A percentile compares a stretch with the other conserved stretches of the same genome.
phyloP scores from a whole-genome alignment of 768 basidiomycete genomes.

The Lentinula raphanica region DNA sequence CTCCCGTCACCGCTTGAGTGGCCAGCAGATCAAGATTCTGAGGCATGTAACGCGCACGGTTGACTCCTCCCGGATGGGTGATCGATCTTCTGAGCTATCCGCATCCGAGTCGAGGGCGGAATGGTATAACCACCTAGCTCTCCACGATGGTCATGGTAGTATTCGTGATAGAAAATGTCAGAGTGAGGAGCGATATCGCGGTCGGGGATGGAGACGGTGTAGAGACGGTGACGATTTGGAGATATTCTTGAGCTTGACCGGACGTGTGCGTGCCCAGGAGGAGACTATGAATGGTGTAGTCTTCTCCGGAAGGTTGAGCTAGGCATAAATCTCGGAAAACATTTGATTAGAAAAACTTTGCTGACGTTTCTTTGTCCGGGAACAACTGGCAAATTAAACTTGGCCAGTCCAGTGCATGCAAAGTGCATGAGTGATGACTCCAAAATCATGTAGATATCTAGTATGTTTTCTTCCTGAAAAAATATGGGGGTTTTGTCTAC shows the following conservation, averaged over 20 bases:
- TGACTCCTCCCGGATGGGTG: conserved; percentile 94
- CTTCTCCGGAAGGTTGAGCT: conserved; percentile 63
- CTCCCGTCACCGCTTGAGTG: conserved; percentile 87
- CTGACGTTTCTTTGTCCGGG: conserved; percentile 95
- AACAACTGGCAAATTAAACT: conserved; percentile 98
- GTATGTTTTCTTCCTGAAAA: conserved; percentile 89
- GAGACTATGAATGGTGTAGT: conserved; percentile 92
- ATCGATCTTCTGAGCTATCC: conserved; percentile 91
- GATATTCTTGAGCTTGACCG: conserved; percentile 87
- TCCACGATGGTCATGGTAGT: conserved; percentile 90
- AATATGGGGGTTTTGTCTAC: background rate
- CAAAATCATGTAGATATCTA: conserved; percentile 94
- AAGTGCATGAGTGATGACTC: no score
- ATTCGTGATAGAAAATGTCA: conserved; percentile 69
- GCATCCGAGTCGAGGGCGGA: conserved; percentile 76
- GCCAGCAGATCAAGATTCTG: conserved; percentile 97
- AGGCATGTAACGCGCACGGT: conserved; percentile 97
- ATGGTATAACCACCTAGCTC: conserved; percentile 90
- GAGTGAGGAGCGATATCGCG: conserved; percentile 54
- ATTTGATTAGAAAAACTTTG: no score
- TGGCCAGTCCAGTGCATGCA: conserved; percentile 98
- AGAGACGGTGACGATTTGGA: conserved; percentile 94
- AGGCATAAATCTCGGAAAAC: background rate
- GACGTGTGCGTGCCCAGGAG: conserved; percentile 98
- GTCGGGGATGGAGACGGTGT: conserved; percentile 84